Conservation (phyloP, 768 basidiomycete genomes). For the Kwoniella sp. region DNA sequence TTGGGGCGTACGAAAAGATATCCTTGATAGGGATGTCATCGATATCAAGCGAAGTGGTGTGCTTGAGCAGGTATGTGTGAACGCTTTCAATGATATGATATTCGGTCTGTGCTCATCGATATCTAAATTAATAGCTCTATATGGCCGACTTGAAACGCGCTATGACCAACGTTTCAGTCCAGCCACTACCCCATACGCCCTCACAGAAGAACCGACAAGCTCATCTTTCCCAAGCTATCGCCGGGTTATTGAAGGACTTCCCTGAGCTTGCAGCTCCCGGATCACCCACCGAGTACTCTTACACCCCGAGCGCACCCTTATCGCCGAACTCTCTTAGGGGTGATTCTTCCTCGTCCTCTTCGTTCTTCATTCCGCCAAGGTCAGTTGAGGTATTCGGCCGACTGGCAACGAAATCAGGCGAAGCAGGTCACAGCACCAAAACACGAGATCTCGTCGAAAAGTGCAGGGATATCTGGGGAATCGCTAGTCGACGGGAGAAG, state of each 20-base stretch:
- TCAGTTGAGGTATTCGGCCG: constrained; percentile 39
- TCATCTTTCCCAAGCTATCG: constrained; percentile 29
- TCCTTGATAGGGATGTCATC: constrained; percentile 41
- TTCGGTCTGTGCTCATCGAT: constrained; percentile 9
- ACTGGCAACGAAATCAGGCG: constrained; percentile 20
- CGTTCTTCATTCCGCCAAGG: constrained; percentile 40
- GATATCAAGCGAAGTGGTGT: constrained; percentile 31
- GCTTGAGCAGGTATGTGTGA: constrained; percentile 43
- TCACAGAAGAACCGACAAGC: constrained; percentile 31
- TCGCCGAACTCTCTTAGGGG: constrained; percentile 12
- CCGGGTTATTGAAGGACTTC: constrained; percentile 29
- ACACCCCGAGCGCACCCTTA: constrained; percentile 3
- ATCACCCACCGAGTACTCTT: constrained; percentile 26
- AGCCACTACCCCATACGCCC: constrained; percentile 20
- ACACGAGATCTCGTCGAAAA: constrained; percentile 41
- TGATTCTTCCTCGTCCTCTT: constrained; percentile 4
- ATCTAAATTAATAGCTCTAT: constrained; percentile 31
- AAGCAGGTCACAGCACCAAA: constrained; percentile 25
- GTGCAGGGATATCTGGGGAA: constrained; percentile 51
- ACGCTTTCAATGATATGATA: background rate
- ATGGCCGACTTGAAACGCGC: constrained; percentile 46
- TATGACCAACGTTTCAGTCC: constrained; percentile 30
- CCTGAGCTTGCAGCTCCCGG: constrained; percentile 37
- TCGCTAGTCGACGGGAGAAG: constrained; percentile 34
- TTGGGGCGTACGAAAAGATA: constrained; percentile 33